Conservation (phyloP, 208 protist species). For the Leishmania lainsoni region DNA sequence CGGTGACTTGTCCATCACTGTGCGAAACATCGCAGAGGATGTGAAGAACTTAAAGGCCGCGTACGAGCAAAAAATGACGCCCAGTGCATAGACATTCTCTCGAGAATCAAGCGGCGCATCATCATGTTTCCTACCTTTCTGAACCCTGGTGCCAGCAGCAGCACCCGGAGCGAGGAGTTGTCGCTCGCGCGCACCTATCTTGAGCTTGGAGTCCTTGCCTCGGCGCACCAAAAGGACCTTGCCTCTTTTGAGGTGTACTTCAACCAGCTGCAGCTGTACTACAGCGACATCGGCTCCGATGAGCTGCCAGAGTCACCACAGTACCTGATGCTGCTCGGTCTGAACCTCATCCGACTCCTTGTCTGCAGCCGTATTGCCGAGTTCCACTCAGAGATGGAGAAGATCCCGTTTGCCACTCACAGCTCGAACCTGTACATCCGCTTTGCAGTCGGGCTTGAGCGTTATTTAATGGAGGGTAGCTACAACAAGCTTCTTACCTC, state of each 20-base stretch:
- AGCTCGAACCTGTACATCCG: slow-evolving; percentile 78
- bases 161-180: slow-evolving; percentile 79
- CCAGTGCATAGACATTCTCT: slow-evolving; percentile 56
- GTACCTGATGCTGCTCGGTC: slow-evolving; percentile 81
- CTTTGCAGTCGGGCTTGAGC: slow-evolving; percentile 88
- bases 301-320: slow-evolving; percentile 78
- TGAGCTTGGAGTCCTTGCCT: slow-evolving; percentile 84
- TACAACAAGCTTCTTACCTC: slow-evolving; percentile 93
- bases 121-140: slow-evolving; percentile 91
- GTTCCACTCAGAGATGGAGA: slow-evolving; percentile 94
- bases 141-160: slow-evolving; percentile 63
- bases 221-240: slow-evolving; percentile 77
- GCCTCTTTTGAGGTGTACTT: slow-evolving; percentile 86
- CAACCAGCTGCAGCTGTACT: slow-evolving; percentile 89
- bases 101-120: slow-evolving; percentile 71
- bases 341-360: slow-evolving; percentile 91
- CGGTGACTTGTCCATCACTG: slow-evolving; percentile 54
- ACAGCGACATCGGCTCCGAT: slow-evolving; percentile 68
- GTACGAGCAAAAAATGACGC: slow-evolving; percentile 65
- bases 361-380: slow-evolving; percentile 85
- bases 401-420: slow-evolving; percentile 81
- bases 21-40: slow-evolving; percentile 76
- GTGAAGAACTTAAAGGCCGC: slow-evolving; percentile 77
- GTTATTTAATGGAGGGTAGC: slow-evolving; percentile 93
- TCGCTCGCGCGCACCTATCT: slow-evolving; percentile 84